Evolutionary conservation across 108 stramenopile genomes (phyloP), one percentile per base, ranked within the genome.

Genomic region (Cyclotella cryptica): DNA sequence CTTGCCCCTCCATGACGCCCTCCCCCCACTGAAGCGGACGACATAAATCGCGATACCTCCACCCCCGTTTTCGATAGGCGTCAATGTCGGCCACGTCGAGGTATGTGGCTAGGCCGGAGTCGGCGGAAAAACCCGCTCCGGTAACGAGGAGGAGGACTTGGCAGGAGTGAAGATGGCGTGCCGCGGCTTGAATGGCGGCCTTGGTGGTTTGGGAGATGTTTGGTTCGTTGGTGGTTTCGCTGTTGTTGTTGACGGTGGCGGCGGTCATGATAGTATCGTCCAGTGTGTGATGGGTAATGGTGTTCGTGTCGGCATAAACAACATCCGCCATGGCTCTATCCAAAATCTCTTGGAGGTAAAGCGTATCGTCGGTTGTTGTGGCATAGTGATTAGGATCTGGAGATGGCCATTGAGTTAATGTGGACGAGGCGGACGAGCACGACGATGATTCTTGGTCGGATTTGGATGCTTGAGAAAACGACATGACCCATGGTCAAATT

Each of bases 91-190:
- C 84, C 29, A 86, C 80, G 30, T 80, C 78, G 0, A 24, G 47
- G 40, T 83, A 86, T 1, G 78, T 78, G 0, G 78, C 79, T 13
- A 86, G 59, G 40, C 85, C 85, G 27, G 61, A 73, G 51, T 86
- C 82, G 15, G 85, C 85, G 44, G 58, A 54, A 44, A 78, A 86
- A 14, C 82, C 85, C 17, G 85, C 85, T 28, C 85, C 85, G 24
- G 85, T 84, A 24, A 82, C 82, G 22, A 80, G 61, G 0, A 86
- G 58, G 0, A 86, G 64, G 4, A 83, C 52, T 30, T 86, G 78
- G 13, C 82, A 78, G 19, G 75, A 75, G 46, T 44, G 63, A 7
- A 86, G 49, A 19, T 39, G 49, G 5, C 41, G 11, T 1, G 85
- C 81, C n/a, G 85, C 85, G 8, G 51, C 8, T 0, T 61, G 47